phyloP scores from a whole-genome alignment of 169 alveolate species.

The Babesia ovata region DNA sequence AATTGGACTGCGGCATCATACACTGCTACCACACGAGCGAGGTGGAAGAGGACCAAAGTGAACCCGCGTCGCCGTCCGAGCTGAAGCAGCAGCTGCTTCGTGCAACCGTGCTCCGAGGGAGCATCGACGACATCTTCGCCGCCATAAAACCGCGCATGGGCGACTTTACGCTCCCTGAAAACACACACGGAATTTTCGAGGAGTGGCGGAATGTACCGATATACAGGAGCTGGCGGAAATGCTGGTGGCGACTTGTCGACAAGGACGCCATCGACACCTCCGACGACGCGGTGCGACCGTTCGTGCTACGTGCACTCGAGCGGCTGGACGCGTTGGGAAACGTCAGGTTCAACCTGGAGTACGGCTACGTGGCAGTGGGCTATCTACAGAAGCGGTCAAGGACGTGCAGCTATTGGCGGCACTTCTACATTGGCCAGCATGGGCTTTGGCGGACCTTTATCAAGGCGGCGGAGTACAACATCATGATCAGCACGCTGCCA shows the following conservation, averaged over 20 bases:
- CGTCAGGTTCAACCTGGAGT: constrained; percentile 53
- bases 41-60: neutral
- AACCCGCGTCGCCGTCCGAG: neutral
- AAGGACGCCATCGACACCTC: constrained; percentile 14
- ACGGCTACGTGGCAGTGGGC: constrained; percentile 54
- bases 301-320: constrained; percentile 42
- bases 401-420: constrained; percentile 57
- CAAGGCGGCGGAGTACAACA: constrained; percentile 54
- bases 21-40: constrained; percentile 21
- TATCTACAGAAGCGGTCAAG: constrained; percentile 27
- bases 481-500: constrained; percentile 55
- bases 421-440: constrained; percentile 49
- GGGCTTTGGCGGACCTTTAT: constrained; percentile 58
- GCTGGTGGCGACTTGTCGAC: constrained; percentile 60
- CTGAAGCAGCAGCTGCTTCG: constrained; percentile 39
- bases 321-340: constrained; percentile 62
- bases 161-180: neutral
- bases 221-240: constrained; percentile 31
- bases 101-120: constrained; percentile 18
- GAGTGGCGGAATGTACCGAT: constrained; percentile 41
- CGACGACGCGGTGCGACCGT: constrained; percentile 13
- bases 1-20: constrained; percentile 18
- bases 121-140: constrained; percentile 29
- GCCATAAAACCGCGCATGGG: constrained; percentile 17
- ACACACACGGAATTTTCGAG: constrained; percentile 4